phyloP scores from a whole-genome alignment of 1,139 yeast species.

The Nematodospora anomalae region DNA sequence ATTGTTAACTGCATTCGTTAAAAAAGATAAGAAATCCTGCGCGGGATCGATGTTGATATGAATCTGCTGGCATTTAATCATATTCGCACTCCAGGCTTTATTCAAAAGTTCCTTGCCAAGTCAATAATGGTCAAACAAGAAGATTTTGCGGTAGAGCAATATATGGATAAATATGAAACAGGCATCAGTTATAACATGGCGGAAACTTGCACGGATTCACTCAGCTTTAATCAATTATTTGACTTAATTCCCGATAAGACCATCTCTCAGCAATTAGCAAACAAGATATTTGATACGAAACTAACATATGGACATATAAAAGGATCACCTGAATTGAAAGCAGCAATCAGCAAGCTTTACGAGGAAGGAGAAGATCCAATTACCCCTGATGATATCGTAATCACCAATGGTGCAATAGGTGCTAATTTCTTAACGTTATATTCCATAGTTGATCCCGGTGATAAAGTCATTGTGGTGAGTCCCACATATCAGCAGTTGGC shows the following conservation, averaged over 20 bases:
- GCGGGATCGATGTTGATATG: too few relatives aligned
- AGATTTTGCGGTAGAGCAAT: slow-evolving; percentile 55
- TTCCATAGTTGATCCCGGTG: slow-evolving; percentile 46
- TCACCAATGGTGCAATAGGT: slow-evolving; percentile 61
- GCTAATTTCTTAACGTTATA: slow-evolving; percentile 53
- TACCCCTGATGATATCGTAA: slow-evolving; percentile 35
- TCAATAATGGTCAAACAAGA: slow-evolving; percentile 28
- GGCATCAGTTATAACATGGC: slow-evolving; percentile 45
- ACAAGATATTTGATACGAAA: slow-evolving; percentile 20
- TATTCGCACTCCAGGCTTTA: too few relatives aligned
- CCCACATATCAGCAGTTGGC: slow-evolving; percentile 56
- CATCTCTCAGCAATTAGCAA: slow-evolving; percentile 11
- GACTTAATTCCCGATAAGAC: slow-evolving; percentile 22
- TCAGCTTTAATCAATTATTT: slow-evolving; percentile 41
- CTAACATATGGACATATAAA: slow-evolving; percentile 50
- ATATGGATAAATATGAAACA: slow-evolving; percentile 54
- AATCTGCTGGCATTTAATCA: too few relatives aligned
- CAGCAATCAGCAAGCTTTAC: slow-evolving; percentile 36
- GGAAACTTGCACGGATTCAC: slow-evolving; percentile 54
- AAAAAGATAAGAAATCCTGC: too few relatives aligned
- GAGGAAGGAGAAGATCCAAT: slow-evolving; percentile 23
- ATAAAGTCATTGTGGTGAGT: slow-evolving; percentile 49
- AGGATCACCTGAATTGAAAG: slow-evolving; percentile 44
- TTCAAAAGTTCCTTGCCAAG: too few relatives aligned
- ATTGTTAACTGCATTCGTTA: too few relatives aligned